phyloP scores from a whole-genome alignment of 352 stramenopile genomes.

The Phytophthora sp. region DNA sequence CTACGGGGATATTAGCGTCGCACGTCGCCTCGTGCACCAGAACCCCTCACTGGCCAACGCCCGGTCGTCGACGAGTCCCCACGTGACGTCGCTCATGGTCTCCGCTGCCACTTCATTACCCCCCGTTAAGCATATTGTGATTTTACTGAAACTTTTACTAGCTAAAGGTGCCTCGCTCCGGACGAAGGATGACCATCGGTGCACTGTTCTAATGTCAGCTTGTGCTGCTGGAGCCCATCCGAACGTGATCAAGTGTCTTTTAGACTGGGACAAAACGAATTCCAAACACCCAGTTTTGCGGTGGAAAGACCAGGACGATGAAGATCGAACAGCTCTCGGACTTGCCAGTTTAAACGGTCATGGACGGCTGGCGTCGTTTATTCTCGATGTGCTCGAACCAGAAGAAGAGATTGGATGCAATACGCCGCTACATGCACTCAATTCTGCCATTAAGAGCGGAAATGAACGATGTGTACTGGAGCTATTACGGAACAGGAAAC shows the following conservation, averaged over 20 bases:
- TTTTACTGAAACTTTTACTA: constrained; percentile 31
- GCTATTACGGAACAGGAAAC: constrained; percentile 23
- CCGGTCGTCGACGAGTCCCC: constrained; percentile 11
- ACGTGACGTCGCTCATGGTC: constrained; percentile 32
- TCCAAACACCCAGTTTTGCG: constrained; percentile 9
- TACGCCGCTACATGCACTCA: constrained; percentile 13
- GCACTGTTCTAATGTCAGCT: constrained; percentile 28
- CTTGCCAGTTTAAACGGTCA: constrained; percentile 27
- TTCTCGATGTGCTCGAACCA: constrained; percentile 16
- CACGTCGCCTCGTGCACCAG: constrained; percentile 26
- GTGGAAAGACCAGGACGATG: constrained; percentile 32
- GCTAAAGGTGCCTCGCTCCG: constrained; percentile 31
- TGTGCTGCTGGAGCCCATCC: constrained; percentile 23
- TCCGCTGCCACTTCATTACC: neutral
- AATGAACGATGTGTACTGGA: constrained; percentile 23
- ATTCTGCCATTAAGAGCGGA: constrained; percentile 14
- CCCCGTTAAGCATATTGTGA: constrained; percentile 1
- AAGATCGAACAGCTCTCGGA: constrained; percentile 22
- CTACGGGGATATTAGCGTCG: constrained; percentile 5
- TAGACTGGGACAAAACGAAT: constrained; percentile 13
- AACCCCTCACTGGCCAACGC: constrained; percentile 21
- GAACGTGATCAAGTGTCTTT: constrained; percentile 25
- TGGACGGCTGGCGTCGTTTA: constrained; percentile 23
- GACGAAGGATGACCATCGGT: constrained; percentile 29
- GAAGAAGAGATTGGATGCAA: constrained; percentile 1